Evolutionary conservation across 2,329 filamentous ascomycete genomes (phyloP).

Genomic region (Fusarium brevicatenulatum): DNA sequence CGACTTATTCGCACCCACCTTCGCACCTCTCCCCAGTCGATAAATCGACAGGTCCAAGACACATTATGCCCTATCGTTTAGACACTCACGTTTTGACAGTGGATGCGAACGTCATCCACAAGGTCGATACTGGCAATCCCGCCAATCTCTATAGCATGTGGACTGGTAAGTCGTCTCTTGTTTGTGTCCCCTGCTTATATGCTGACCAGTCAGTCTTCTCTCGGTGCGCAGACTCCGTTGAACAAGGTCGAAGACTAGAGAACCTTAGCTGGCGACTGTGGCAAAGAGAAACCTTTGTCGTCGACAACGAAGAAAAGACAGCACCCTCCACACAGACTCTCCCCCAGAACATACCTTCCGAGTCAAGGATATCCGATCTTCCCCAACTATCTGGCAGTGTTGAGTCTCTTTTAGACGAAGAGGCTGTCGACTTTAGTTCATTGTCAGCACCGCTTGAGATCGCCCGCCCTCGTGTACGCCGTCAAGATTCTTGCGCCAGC

Average conservation of each 20-base stretch:
- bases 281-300: slow-evolving; percentile 77
- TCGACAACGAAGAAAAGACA: slow-evolving; percentile 76
- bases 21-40: slow-evolving; percentile 48
- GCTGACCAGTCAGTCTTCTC: slow-evolving; percentile 78
- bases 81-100: slow-evolving; percentile 89
- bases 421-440: slow-evolving; percentile 66
- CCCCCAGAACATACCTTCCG: slow-evolving; percentile 61
- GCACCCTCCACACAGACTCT: slow-evolving; percentile 58
- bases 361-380: slow-evolving; percentile 61
- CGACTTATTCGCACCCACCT: slow-evolving; percentile 11
- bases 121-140: slow-evolving; percentile 91
- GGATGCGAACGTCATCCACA: slow-evolving; percentile 90
- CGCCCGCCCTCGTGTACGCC: slow-evolving; percentile 72
- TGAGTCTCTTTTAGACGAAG: slow-evolving; percentile 78
- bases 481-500: slow-evolving; percentile 76
- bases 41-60: slow-evolving; percentile 48
- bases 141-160: slow-evolving; percentile 97
- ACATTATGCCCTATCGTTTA: slow-evolving; percentile 82
- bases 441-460: slow-evolving; percentile 68
- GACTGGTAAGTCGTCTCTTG: slow-evolving; percentile 76
- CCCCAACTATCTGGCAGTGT: slow-evolving; percentile 82
- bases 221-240: slow-evolving; percentile 91
- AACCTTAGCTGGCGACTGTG: slow-evolving; percentile 96
- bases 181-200: slow-evolving; percentile 7
- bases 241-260: slow-evolving; percentile 90